Conservation (phyloP, 2,329 filamentous ascomycete genomes). For the Colletotrichum neosansevieriae region DNA sequence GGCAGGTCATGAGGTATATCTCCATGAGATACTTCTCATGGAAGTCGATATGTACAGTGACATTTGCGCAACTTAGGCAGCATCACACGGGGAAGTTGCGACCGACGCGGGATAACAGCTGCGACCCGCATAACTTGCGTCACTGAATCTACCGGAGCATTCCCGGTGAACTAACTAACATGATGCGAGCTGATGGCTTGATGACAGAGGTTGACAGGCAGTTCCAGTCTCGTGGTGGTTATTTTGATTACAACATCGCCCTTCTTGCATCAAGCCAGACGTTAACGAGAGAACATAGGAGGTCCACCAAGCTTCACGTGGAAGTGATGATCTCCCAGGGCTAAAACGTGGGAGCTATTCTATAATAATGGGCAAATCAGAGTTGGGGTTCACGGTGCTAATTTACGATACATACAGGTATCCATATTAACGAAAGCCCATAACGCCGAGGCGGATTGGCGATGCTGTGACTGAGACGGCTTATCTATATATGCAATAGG, state of each 20-base stretch:
- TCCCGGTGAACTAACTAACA: no score
- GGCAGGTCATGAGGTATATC: neutral
- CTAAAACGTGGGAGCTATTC: no score
- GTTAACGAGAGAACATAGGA: conserved; percentile 8
- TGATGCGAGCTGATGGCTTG: neutral
- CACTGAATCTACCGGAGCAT: neutral
- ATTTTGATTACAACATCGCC: neutral
- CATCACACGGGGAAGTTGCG: neutral
- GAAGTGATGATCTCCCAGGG: conserved; percentile 14
- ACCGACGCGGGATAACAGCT: conserved; percentile 1
- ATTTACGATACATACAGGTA: no score
- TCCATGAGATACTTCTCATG: neutral
- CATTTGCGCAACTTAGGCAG: neutral
- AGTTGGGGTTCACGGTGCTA: no score
- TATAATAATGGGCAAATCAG: no score
- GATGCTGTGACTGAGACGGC: no score
- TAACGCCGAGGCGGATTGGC: no score
- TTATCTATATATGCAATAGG: no score
- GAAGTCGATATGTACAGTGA: neutral
- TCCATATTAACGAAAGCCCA: no score
- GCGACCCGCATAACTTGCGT: neutral
- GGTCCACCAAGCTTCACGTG: conserved; percentile 21
- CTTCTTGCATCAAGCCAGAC: neutral
- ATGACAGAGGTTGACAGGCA: conserved; percentile 2
- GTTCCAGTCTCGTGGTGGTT: neutral